Base-by-base conservation (phyloP, 805 yeast genomes). In the Komagataella mondaviorum region DNA sequence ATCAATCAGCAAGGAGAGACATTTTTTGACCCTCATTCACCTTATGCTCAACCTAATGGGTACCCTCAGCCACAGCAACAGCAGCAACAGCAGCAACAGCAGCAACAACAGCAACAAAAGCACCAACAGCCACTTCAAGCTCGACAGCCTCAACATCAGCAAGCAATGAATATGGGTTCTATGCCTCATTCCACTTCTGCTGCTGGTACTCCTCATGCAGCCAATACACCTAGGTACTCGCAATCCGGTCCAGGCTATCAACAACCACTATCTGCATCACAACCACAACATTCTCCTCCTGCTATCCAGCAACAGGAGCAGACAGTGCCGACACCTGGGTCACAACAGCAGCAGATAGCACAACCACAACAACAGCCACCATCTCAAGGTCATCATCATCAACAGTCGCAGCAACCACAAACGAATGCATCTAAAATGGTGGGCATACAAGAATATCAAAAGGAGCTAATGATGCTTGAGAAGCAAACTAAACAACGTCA, bases 361-460 rank as follows among this genome's bases (percentile, higher is more conserved):
- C 36, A 56, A 71, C 68, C 63, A 57, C 52, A 75, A 73, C n/a
- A n/a, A n/a, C n/a, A n/a, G n/a, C n/a, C n/a, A n/a, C n/a, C n/a
- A n/a, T 59, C 39, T 8, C 39, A 30, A 14, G 8, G 5, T 10
- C 39, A 30, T 8, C 39, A 30, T 14, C 39, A 30, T 14, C 39
- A 30, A 14, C 39, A 30, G 14, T 10, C 39, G 39, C 39, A 30
- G 14, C 39, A 30, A 10, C 5, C 39, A 8, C 39, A 30, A 30
- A 1, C 39, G 14, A 30, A 14, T 2, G 39, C 39, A 10, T 30
- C 39, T 30, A 30, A 30, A 30, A 30, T 30, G n/a, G 39, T 30
- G 14, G 90, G 91, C 1, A 68, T 87, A 45, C 87, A 83, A 58
- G 95, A 87, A 61, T 87, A 88, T 63, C 95, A 87, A 63, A 81